Evolutionary conservation across 2,329 filamentous ascomycete genomes (phyloP).

Genomic region (Cryphonectria radicalis): DNA sequence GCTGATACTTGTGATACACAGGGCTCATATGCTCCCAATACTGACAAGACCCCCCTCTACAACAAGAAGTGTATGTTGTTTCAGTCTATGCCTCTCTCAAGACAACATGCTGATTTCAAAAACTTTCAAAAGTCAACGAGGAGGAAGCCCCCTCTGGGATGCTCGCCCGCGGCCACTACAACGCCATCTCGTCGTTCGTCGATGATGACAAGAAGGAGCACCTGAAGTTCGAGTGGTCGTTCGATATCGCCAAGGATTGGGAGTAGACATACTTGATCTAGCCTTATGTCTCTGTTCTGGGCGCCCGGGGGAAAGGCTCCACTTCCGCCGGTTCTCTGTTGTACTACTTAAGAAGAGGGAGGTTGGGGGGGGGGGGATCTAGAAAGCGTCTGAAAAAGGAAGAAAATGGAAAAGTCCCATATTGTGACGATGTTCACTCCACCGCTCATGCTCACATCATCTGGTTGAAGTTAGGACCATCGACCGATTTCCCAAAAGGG

Average conservation of each 20-base stretch:
- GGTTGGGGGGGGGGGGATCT: background rate
- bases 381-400: background rate
- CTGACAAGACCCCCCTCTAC: constrained; percentile 82
- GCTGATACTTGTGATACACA: constrained; percentile 44
- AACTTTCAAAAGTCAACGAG: constrained; percentile 68
- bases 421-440: background rate
- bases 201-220: constrained; percentile 94
- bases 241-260: constrained; percentile 98
- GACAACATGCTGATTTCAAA: background rate
- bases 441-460: background rate
- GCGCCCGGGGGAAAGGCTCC: background rate
- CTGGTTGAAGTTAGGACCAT: background rate
- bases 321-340: background rate
- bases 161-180: constrained; percentile 88
- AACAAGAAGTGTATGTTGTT: constrained; percentile 84
- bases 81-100: background rate
- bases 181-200: constrained; percentile 85
- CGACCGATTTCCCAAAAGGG: background rate
- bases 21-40: constrained; percentile 94
- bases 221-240: constrained; percentile 92
- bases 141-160: constrained; percentile 93
- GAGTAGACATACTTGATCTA: constrained; percentile 43
- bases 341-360: background rate
- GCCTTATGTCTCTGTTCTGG: background rate
- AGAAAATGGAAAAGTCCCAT: background rate